Base-by-base conservation (phyloP, 257 asterid species). In the Parsonsia alboflavescens region DNA sequence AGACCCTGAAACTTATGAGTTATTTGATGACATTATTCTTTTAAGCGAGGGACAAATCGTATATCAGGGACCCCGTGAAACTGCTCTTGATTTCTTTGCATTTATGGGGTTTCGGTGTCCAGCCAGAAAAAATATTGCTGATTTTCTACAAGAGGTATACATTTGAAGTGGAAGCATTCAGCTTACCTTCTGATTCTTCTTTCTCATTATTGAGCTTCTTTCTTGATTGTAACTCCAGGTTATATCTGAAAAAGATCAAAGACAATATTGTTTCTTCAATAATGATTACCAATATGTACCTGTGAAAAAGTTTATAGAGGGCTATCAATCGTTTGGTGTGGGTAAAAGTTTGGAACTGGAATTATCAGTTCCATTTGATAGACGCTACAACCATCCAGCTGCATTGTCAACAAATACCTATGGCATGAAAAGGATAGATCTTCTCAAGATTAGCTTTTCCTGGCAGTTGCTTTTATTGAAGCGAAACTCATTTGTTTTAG, bases 81-180 rank as follows among this genome's bases (percentile, higher is more conserved):
- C 79, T 76, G 97, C 83, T 39, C 93, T 86, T 56, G 90, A 84
- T 39, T 93, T 91, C 87, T 93, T 93, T 82, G 87, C 86, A 68
- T 77, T 67, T 75, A 87, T 89, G 97, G 98, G 97, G 68, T 93
- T 93, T 61, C 72, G 73, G 41, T 93, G 98, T 76, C 98, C 98
- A 2, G 86, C 88, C 77, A 80, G 98, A 64, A 93, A 93, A 82
- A 90, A 90, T 85, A 90, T 88, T n/a, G 96, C 97, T 5, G 98
- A 93, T 76, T 93, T 93, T 79, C 92, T 93, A 79, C 98, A 93
- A 84, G 98, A 93, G 84, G 98, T 93, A 83, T 36, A 88, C 80
- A 54, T 50, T 58, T 67, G 70, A 76, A 59, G 24, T 67, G 39
- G 13, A 69, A 56, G 67, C 59, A 44, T 53, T 66, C 46, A 33